Base-by-base conservation (phyloP, 768 basidiomycete species). In the Lactifluus pinguis region DNA sequence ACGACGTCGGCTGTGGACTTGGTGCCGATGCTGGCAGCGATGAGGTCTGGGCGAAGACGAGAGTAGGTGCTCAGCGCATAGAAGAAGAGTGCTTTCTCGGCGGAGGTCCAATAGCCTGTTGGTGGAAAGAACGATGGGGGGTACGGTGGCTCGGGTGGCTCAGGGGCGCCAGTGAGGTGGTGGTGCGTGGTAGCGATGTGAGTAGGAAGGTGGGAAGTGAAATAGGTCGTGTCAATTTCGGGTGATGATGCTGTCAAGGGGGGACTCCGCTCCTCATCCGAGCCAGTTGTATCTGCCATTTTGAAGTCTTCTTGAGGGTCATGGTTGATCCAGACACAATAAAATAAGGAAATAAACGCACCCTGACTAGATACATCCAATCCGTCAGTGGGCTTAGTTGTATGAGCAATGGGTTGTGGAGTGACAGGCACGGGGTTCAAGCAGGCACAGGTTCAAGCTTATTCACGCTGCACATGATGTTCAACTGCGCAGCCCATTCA, bases 21-120 rank as follows among this genome's bases (percentile, higher is more conserved):
- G 21, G 85, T 83, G 60, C 76, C 76, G n/a, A 92, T 74, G 52
- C 79, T 79, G 6, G 74, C 76, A 0, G 89, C 83, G 53, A 94
- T 86, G 50, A 92, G 78, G 70, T 93, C 92, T 0, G 89, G 87
- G 21, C 89, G 74, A 47, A 87, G 76, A 29, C 87, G 79, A 19
- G 90, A 92, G 71, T 87, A 74, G 2, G 83, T 70, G 30, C 79
- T 72, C 21, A 93, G 71, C 0, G 80, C 85, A 69, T 82, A 85
- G 70, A 92, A 93, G 72, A 93, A 89, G 0, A 68, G 64, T 30
- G 83, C 76, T 62, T 87, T 86, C 68, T 94, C 92, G n/a, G 72
- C 65, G 0, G 77, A 69, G 4, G 85, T 83, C 91, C 91, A 93
- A 60, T 73, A 76, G 42, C 77, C 72, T 48, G 62, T 60, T 1